Percentiles rank a stretch among this genome's conserved stretches.
Conservation (phyloP, 495 filamentous ascomycete genomes). For the Alectoria sarmentosa region DNA sequence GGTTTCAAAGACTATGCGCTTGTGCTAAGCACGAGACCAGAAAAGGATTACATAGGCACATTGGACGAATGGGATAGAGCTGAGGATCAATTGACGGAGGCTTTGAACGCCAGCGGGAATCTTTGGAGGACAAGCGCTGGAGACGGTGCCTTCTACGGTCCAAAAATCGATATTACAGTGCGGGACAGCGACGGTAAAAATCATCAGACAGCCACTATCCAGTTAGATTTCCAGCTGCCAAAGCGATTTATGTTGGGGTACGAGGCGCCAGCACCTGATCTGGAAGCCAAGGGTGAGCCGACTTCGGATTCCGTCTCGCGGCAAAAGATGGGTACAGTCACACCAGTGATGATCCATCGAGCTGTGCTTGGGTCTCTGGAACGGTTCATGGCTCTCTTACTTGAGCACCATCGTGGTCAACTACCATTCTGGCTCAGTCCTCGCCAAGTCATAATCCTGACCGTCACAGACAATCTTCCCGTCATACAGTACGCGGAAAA, state of each 20-base stretch:
- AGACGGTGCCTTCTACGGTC: conserved; percentile 91
- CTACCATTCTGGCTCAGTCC: conserved; percentile 95
- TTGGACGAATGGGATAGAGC: conserved; percentile 76
- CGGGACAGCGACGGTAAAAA: conserved; percentile 79
- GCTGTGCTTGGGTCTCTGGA: conserved; percentile 85
- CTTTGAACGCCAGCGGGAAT: conserved; percentile 57
- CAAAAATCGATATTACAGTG: conserved; percentile 88
- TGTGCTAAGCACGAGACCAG: conserved; percentile 72
- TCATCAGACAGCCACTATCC: conserved; percentile 87
- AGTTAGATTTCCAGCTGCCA: conserved; percentile 90
- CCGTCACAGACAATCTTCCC: conserved; percentile 57
- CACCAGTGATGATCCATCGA: conserved; percentile 81
- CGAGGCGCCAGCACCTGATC: conserved; percentile 62
- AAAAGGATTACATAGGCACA: conserved; percentile 70
- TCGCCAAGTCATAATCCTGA: conserved; percentile 69
- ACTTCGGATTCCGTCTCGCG: conserved; percentile 39
- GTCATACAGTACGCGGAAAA: conserved; percentile 52
- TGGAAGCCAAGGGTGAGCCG: conserved; percentile 49
- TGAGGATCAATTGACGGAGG: conserved; percentile 62
- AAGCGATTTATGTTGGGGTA: conserved; percentile 75
- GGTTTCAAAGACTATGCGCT: conserved; percentile 67
- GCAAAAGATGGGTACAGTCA: conserved; percentile 46
- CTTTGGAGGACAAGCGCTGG: conserved; percentile 68
- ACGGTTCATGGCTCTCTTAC: conserved; percentile 77
- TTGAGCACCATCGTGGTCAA: conserved; percentile 73